Evolutionary conservation across 371 early-diverging fungal species (phyloP), one percentile per base, ranked within the genome.

Genomic region (Mortierella sp.): DNA sequence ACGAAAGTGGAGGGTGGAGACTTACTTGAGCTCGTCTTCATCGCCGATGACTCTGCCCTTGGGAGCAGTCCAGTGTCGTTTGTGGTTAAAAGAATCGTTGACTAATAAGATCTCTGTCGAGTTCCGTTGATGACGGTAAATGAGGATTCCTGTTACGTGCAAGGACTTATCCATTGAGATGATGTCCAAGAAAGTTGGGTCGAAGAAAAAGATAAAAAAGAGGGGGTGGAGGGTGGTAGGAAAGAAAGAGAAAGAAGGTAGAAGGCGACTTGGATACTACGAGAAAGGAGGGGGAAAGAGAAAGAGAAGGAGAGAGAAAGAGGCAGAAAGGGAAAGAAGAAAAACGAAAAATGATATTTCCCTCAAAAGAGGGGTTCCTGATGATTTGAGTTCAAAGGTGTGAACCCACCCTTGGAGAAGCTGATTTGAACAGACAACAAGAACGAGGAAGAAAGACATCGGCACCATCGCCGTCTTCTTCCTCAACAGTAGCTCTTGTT

Each of bases 11-110:
- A 41, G 68, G 26, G 34, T 19, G 8, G 11, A 31, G 37, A 72
- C 92, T 87, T 93, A 95, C 96, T 94, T 93, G 80, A 91, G 85
- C 85, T 93, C 94, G 87, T 95, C 94, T 87, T 96, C 96, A 79
- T 88, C 86, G 50, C 94, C 95, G 82, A 95, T 90, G 55, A 92
- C 90, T 76, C 90, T 91, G 68, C 95, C 95, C 87, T 95, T 95
- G 45, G 96, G 95, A 74, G 94, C 93, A 69, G 92, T 91, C 96
- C 96, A 96, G 85, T 95, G 93, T 74, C 92, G 90, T 77, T 94
- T 93, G 82, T 94, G 91, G 76, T 93, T 87, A 84, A 92, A 94
- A 68, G 94, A 90, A 87, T 95, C 95, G 91, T 94, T 93, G 86
- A 95, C 89, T 83, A 96, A 88, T 87, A 95, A 89, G 86, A 92